Evolutionary conservation across 768 basidiomycete species (phyloP).

Genomic region (Mycena leptocephala): DNA sequence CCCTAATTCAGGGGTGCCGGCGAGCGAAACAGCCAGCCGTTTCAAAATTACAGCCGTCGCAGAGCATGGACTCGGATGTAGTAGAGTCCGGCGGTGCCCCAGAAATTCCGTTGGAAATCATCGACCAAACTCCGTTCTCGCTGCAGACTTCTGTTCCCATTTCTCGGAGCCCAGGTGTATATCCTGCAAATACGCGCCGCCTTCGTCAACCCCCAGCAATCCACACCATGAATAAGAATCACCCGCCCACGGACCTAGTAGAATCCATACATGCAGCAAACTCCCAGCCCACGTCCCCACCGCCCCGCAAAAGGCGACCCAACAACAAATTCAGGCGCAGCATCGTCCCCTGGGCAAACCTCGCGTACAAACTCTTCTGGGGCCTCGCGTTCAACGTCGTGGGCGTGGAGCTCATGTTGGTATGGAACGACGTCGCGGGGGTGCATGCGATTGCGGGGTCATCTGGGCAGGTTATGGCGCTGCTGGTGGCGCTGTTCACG

Average conservation of each 20-base stretch:
- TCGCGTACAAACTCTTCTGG: not conserved
- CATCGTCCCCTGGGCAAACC: not conserved
- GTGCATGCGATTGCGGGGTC: too few relatives aligned
- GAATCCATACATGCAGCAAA: not conserved
- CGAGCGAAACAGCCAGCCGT: not conserved
- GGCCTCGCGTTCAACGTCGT: too few relatives aligned
- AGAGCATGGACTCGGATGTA: too few relatives aligned
- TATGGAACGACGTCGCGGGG: too few relatives aligned
- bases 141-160: not conserved
- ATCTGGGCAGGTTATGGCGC: too few relatives aligned
- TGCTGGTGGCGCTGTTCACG: too few relatives aligned
- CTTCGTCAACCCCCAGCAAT: not conserved
- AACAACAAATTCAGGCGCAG: not conserved
- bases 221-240: not conserved
- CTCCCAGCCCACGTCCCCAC: too few relatives aligned
- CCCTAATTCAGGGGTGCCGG: not conserved
- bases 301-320: too few relatives aligned
- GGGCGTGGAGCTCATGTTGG: too few relatives aligned
- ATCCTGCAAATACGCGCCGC: too few relatives aligned
- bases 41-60: not conserved
- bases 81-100: not conserved
- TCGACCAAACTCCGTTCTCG: not conserved
- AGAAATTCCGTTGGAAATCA: not conserved
- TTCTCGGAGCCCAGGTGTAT: not conserved
- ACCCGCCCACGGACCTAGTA: not conserved